These are phyloP conservation scores for Quercus ilex DNA, from an alignment of 306 rosid genomes.

Conservation along the genomic window DNA sequence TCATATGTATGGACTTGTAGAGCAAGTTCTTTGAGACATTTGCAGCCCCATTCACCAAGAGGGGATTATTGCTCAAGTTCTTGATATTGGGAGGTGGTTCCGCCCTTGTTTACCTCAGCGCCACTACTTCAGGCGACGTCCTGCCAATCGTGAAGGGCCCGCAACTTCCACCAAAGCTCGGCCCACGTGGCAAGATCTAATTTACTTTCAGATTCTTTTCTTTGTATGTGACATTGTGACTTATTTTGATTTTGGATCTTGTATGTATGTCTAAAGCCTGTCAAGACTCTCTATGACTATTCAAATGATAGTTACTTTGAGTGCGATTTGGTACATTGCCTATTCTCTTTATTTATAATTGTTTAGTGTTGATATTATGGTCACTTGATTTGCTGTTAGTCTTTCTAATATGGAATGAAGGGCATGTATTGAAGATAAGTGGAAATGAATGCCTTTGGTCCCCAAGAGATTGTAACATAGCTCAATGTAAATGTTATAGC, in stretches of 20 bases:
- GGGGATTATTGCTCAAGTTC: slow-evolving; percentile 92
- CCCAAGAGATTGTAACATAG: too few species aligned
- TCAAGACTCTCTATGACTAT: slow-evolving; percentile 23
- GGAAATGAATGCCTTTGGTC: too few species aligned
- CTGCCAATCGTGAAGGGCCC: slow-evolving; percentile 97
- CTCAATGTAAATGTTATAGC: not conserved
- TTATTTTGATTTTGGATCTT: slow-evolving; percentile 34
- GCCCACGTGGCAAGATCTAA: slow-evolving; percentile 97
- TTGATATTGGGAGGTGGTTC: slow-evolving; percentile 89
- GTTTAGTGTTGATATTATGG: not conserved
- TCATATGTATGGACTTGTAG: slow-evolving; percentile 36
- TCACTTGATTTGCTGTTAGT: slow-evolving; percentile 8
- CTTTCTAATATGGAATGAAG: not conserved
- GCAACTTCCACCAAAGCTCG: slow-evolving; percentile 87
- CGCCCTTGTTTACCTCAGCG: slow-evolving; percentile 73
- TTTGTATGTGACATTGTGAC: slow-evolving; percentile 10
- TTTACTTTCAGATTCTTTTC: slow-evolving; percentile 6
- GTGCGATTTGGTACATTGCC: slow-evolving; percentile 27
- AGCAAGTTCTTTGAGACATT: slow-evolving; percentile 98
- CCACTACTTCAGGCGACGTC: slow-evolving; percentile 78
- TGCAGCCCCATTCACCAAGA: slow-evolving; percentile 98
- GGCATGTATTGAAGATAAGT: not conserved
- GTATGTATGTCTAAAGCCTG: slow-evolving; percentile 46
- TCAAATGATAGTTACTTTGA: slow-evolving; percentile 31
- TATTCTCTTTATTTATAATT: slow-evolving; percentile 9